A percentile compares a stretch with the other conserved stretches of the same genome.
These are phyloP conservation scores for Candida sanyaensis DNA, from an alignment of 1,139 yeast species.

Conservation along the genomic window DNA sequence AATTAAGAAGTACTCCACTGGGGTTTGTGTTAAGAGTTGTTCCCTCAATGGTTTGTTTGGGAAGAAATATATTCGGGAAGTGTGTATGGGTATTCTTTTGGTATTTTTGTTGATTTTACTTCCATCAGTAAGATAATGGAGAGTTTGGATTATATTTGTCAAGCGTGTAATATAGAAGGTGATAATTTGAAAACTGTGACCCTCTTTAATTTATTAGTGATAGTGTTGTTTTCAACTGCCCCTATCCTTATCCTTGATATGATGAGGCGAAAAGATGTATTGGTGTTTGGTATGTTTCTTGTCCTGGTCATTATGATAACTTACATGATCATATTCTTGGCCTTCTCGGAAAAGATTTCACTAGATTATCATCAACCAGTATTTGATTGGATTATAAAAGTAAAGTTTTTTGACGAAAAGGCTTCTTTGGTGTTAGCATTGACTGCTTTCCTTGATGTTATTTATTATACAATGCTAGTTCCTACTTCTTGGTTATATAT, in stretches of 20 bases:
- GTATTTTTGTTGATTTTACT: conserved; percentile 31
- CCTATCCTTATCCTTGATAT: conserved; percentile 37
- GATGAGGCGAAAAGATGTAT: conserved; percentile 48
- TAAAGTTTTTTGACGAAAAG: conserved; percentile 20
- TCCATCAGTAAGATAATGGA: conserved; percentile 24
- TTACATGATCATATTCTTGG: conserved; percentile 11
- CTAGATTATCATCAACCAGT: not conserved
- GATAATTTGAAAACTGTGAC: conserved; percentile 18
- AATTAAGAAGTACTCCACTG: conserved; percentile 26
- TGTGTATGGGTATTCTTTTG: conserved; percentile 23
- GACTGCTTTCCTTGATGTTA: conserved; percentile 48
- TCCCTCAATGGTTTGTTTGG: conserved; percentile 23
- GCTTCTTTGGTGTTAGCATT: conserved; percentile 48
- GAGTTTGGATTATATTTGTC: conserved; percentile 28
- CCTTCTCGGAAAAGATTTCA: conserved; percentile 8
- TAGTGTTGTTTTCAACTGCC: conserved; percentile 24
- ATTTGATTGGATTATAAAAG: conserved; percentile 13
- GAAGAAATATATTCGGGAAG: conserved; percentile 21
- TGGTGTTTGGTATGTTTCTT: conserved; percentile 38
- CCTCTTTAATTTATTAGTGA: conserved; percentile 24
- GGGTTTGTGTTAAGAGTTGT: conserved; percentile 21
- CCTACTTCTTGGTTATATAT: conserved; percentile 58
- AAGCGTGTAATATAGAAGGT: conserved; percentile 28
- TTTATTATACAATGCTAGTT: conserved; percentile 50
- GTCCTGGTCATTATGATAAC: conserved; percentile 9